Conservation (phyloP, 73 alveolate genomes). For the Uronychia setigera region DNA sequence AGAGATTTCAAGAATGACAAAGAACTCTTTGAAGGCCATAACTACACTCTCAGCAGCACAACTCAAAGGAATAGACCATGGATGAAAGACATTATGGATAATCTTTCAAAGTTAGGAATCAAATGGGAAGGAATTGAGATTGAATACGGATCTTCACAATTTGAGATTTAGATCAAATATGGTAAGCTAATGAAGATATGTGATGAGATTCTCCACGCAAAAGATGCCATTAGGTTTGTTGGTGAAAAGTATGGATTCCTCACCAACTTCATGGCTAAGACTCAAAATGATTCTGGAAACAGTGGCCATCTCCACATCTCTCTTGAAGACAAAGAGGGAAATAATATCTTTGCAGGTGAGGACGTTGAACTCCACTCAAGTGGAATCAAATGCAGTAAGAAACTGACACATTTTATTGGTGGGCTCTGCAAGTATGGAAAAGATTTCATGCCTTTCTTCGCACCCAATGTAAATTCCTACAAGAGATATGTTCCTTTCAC, state of each 20-base stretch:
- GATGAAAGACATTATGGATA: background rate
- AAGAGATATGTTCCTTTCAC: background rate
- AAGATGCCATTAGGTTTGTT: background rate
- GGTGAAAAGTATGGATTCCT: background rate
- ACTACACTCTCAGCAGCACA: background rate
- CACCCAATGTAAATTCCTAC: background rate
- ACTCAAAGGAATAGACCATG: background rate
- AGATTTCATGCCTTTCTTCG: background rate
- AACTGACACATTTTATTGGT: background rate
- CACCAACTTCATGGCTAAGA: background rate
- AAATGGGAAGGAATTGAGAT: background rate
- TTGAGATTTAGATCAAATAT: background rate
- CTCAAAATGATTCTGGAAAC: background rate
- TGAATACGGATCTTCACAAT: background rate
- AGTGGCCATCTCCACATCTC: slow-evolving; percentile 1
- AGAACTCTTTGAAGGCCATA: background rate
- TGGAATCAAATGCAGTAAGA: background rate
- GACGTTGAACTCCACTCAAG: background rate
- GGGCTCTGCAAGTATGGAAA: background rate
- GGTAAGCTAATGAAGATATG: background rate
- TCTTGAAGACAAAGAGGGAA: background rate
- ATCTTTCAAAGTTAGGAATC: background rate
- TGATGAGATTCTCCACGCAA: background rate
- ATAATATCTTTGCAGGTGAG: background rate
- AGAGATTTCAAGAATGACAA: too few relatives aligned